phyloP scores from a whole-genome alignment of 2,329 filamentous ascomycete genomes.

The Chaetomium globosum region DNA sequence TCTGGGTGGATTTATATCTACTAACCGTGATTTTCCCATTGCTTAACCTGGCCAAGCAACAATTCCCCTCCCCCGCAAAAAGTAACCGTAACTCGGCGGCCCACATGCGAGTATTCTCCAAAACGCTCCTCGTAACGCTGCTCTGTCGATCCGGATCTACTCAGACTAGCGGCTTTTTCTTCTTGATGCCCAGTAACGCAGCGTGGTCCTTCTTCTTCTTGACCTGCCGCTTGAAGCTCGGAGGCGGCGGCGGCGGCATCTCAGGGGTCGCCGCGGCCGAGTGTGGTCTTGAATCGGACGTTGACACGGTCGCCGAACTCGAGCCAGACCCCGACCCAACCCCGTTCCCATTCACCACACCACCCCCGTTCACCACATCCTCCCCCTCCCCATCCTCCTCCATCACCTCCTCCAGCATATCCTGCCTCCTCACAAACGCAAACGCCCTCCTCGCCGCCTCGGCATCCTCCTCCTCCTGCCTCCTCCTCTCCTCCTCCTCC shows the following conservation, averaged over 20 bases:
- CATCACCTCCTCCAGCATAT: slow-evolving; percentile 49
- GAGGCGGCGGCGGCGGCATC: slow-evolving; percentile 53
- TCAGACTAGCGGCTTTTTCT: slow-evolving; percentile 66
- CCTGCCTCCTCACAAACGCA: slow-evolving; percentile 60
- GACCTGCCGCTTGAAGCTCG: slow-evolving; percentile 72
- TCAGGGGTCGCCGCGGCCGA: slow-evolving; percentile 40
- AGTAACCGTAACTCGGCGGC: background rate
- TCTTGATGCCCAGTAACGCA: slow-evolving; percentile 81
- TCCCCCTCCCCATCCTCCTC: slow-evolving; percentile 46
- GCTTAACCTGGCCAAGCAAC: background rate
- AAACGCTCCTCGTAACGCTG: background rate
- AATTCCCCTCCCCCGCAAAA: background rate
- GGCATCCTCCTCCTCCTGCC: slow-evolving; percentile 78
- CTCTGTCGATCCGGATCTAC: background rate
- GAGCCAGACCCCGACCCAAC: slow-evolving; percentile 38
- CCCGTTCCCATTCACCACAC: slow-evolving; percentile 29
- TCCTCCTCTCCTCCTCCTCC: slow-evolving; percentile 62
- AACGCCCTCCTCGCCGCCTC: slow-evolving; percentile 82
- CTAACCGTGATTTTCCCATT: background rate
- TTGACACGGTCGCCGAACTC: slow-evolving; percentile 41
- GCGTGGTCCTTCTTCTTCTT: slow-evolving; percentile 87
- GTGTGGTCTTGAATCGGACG: slow-evolving; percentile 21
- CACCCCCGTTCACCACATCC: slow-evolving; percentile 27
- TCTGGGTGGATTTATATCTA: background rate
- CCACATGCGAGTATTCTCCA: background rate